phyloP scores from a whole-genome alignment of 768 basidiomycete genomes.

The Gloeophyllum trabeum region DNA sequence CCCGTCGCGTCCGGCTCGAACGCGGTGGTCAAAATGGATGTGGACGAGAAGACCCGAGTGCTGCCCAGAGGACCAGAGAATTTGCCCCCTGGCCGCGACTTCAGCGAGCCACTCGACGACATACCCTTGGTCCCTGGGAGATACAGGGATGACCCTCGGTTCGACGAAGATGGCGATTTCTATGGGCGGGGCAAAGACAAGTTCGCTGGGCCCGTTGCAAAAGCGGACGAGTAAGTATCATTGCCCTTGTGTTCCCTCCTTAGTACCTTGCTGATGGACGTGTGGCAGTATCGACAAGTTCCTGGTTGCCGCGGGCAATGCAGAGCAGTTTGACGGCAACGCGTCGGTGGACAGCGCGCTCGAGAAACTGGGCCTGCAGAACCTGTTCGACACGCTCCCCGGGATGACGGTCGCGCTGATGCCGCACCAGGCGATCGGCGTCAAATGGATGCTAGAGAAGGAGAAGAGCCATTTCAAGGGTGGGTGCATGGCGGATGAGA shows the following conservation, averaged over 20 bases:
- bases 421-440: conserved; percentile 55
- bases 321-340: conserved; percentile 47
- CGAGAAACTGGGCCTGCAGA: conserved; percentile 36
- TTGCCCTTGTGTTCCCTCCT: no score
- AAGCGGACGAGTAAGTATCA: conserved; percentile 36
- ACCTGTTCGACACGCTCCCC: conserved; percentile 34
- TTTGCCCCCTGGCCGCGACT: not conserved
- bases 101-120: conserved; percentile 1
- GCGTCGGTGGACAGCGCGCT: conserved; percentile 48
- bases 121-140: not conserved
- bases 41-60: not conserved
- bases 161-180: conserved; percentile 34
- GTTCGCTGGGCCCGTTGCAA: conserved; percentile 33
- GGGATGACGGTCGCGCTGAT: conserved; percentile 53
- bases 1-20: not conserved
- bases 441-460: conserved; percentile 30
- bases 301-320: conserved; percentile 41
- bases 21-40: not conserved
- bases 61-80: not conserved
- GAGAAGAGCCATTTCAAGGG: conserved; percentile 18
- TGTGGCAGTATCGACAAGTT: conserved; percentile 39
- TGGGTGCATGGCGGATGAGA: conserved; percentile 24
- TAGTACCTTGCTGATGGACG: no score
- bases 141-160: conserved; percentile 16
- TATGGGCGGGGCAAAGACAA: conserved; percentile 33